phyloP scores from a whole-genome alignment of 495 filamentous ascomycete species.

The Acidiella bohemica region DNA sequence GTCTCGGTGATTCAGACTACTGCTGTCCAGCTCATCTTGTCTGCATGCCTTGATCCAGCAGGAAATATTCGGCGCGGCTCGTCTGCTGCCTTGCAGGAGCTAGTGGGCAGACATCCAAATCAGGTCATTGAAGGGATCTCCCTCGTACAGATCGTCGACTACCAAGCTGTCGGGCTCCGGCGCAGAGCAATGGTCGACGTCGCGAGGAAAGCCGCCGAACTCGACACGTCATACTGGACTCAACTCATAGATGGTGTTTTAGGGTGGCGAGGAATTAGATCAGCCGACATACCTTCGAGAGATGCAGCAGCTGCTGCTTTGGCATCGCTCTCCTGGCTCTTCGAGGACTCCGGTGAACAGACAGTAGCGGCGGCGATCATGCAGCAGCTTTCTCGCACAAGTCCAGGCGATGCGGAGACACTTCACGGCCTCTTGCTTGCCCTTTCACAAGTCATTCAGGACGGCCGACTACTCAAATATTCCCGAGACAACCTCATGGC shows the following conservation, averaged over 20 bases:
- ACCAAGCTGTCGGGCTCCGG: conserved; percentile 79
- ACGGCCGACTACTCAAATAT: no score
- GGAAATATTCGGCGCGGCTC: conserved; percentile 87
- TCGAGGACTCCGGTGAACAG: conserved; percentile 9
- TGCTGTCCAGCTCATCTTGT: conserved; percentile 62
- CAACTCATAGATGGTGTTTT: conserved; percentile 56
- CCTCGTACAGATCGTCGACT: conserved; percentile 81
- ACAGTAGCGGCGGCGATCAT: background rate
- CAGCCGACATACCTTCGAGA: conserved; percentile 57
- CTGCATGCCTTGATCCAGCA: conserved; percentile 74
- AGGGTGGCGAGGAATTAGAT: conserved; percentile 77
- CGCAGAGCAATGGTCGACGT: conserved; percentile 68
- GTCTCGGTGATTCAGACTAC: conserved; percentile 57
- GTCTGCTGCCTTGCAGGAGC: conserved; percentile 86
- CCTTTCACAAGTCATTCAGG: no score
- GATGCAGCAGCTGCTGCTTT: conserved; percentile 45
- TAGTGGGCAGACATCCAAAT: conserved; percentile 84
- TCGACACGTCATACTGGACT: conserved; percentile 55
- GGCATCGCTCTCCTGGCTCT: conserved; percentile 46
- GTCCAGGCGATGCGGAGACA: conserved; percentile 22
- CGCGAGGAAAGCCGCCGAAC: conserved; percentile 46
- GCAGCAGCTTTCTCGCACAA: background rate
- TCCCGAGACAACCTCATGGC: no score
- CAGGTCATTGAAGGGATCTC: conserved; percentile 65
- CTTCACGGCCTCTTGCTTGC: conserved; percentile 25